Conservation (phyloP, 2,329 filamentous ascomycete genomes). For the Lachnellula subtilissima region DNA sequence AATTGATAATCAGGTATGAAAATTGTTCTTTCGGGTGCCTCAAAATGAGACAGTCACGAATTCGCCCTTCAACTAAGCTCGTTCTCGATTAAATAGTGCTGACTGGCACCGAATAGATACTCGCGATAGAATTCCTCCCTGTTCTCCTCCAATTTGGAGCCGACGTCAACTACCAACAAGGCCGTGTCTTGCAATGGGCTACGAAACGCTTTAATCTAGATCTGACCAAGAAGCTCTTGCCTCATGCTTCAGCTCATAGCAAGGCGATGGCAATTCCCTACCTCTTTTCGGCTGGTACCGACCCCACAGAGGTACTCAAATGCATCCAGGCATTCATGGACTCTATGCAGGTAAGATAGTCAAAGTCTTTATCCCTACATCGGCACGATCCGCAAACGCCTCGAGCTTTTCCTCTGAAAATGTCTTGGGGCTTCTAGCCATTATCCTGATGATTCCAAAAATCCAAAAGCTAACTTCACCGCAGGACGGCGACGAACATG, state of each 20-base stretch:
- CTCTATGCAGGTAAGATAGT: conserved; percentile 40
- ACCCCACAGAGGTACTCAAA: conserved; percentile 46
- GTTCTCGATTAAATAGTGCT: too few relatives aligned
- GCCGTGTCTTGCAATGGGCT: conserved; percentile 50
- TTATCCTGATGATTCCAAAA: too few relatives aligned
- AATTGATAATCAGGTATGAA: conserved; percentile 33
- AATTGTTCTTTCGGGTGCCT: too few relatives aligned
- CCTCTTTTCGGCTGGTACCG: conserved; percentile 42
- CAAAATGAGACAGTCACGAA: too few relatives aligned
- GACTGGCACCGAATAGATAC: conserved; percentile 30
- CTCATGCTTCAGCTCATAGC: conserved; percentile 45
- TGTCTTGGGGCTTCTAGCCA: too few relatives aligned
- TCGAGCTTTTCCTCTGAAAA: too few relatives aligned
- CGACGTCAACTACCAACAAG: conserved; percentile 48
- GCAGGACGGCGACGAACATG: conserved; percentile 38
- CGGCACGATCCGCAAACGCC: too few relatives aligned
- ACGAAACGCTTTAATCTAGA: conserved; percentile 46
- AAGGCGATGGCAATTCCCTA: conserved; percentile 51
- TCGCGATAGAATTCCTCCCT: conserved; percentile 45
- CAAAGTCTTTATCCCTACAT: too few relatives aligned
- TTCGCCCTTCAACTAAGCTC: too few relatives aligned
- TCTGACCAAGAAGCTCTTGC: conserved; percentile 48
- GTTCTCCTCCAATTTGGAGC: conserved; percentile 50
- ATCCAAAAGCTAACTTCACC: too few relatives aligned
- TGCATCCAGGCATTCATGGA: conserved; percentile 51